phyloP scores from a whole-genome alignment of 306 rosid genomes.

The Pterocarpus macrocarpus region DNA sequence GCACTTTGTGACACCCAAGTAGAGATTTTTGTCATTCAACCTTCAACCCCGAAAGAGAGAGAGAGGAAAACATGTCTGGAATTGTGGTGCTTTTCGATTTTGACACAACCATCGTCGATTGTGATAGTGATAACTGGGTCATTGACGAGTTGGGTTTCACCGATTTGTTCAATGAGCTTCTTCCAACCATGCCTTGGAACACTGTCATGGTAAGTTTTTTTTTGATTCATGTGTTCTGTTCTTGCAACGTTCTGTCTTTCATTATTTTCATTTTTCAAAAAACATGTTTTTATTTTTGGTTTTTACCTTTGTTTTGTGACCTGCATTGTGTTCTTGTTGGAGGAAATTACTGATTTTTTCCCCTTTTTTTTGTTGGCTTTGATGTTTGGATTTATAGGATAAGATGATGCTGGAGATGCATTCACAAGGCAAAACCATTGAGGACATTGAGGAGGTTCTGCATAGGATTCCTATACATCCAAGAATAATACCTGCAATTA shows the following conservation, averaged over 20 bases:
- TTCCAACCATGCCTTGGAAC: constrained; percentile 91
- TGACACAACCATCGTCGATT: constrained; percentile 83
- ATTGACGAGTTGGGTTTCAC: constrained; percentile 73
- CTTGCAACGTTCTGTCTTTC: not conserved
- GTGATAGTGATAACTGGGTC: constrained; percentile 86
- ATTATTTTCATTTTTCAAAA: not conserved
- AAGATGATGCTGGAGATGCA: constrained; percentile 80
- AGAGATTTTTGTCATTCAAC: not conserved
- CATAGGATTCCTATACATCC: constrained; percentile 65
- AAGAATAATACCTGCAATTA: constrained; percentile 67
- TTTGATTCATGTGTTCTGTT: not conserved
- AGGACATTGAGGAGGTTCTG: constrained; percentile 62
- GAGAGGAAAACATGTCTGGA: constrained; percentile 54
- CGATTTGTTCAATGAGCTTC: constrained; percentile 71
- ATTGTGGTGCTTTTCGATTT: constrained; percentile 75
- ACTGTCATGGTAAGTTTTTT: constrained; percentile 68
- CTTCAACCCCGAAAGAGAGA: not conserved
- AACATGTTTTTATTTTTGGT: too few species aligned
- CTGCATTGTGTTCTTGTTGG: not conserved
- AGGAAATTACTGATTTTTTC: not conserved
- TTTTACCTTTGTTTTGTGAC: not conserved
- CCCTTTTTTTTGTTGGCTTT: not conserved
- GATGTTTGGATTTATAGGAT: constrained; percentile 55
- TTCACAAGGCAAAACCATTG: constrained; percentile 61
- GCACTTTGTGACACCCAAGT: constrained; percentile 5